Percentiles rank a stretch among this genome's conserved stretches.
These are phyloP conservation scores for Chaetomiaceae sp. DNA, from an alignment of 2,329 filamentous ascomycete genomes.

Conservation along the genomic window DNA sequence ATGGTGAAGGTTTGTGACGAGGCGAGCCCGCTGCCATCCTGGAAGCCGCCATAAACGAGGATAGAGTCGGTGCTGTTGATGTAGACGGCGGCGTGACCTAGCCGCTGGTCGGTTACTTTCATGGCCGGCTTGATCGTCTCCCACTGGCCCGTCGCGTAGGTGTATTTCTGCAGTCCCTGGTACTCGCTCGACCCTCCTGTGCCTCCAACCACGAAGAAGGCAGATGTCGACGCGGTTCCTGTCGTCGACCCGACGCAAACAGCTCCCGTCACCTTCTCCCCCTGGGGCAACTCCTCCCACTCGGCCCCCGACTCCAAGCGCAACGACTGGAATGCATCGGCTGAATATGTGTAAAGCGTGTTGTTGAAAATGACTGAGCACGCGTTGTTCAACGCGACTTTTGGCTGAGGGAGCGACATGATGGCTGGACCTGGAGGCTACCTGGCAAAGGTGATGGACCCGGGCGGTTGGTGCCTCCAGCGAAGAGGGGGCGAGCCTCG, in stretches of 20 bases:
- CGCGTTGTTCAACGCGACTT: constrained; percentile 65
- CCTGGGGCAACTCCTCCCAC: constrained; percentile 65
- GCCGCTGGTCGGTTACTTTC: constrained; percentile 61
- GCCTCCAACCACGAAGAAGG: constrained; percentile 79
- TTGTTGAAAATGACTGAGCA: constrained; percentile 80
- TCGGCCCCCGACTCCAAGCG: constrained; percentile 61
- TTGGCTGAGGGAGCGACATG: constrained; percentile 71
- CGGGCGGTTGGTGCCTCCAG: constrained; percentile 12
- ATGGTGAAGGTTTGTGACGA: constrained; percentile 77
- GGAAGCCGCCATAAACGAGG: constrained; percentile 74
- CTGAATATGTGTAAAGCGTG: constrained; percentile 79
- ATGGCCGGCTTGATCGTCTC: constrained; percentile 41
- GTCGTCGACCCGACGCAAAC: constrained; percentile 70
- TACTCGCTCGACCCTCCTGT: constrained; percentile 53
- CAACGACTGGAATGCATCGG: constrained; percentile 70
- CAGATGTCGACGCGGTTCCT: constrained; percentile 53
- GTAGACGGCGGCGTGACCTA: constrained; percentile 72
- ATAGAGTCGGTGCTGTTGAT: constrained; percentile 66
- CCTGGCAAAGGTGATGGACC: not conserved
- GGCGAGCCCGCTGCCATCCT: constrained; percentile 51
- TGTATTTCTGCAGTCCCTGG: constrained; percentile 68
- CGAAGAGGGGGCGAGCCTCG: constrained; percentile 8
- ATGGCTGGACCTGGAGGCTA: constrained; percentile 20
- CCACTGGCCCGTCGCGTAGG: constrained; percentile 52
- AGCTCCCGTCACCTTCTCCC: constrained; percentile 67